Evolutionary conservation across 768 basidiomycete species (phyloP).

Genomic region (Boletellus sp.): DNA sequence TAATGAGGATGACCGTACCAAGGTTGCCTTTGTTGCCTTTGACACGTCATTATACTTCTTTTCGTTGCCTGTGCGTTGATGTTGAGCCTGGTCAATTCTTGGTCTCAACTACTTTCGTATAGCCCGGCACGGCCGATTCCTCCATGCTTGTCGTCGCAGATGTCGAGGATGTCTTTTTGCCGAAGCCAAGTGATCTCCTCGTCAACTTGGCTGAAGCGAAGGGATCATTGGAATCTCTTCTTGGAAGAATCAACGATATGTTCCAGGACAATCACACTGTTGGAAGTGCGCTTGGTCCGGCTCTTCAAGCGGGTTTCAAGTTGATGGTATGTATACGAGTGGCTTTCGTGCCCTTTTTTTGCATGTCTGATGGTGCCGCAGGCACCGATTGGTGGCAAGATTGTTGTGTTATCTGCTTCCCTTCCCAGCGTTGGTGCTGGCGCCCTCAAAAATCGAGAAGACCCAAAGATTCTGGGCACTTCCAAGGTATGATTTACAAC

Average conservation of each 20-base stretch:
- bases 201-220: slow-evolving; percentile 89
- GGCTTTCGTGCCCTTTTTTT: not conserved
- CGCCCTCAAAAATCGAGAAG: slow-evolving; percentile 92
- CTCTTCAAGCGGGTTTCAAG: slow-evolving; percentile 93
- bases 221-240: slow-evolving; percentile 72
- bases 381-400: slow-evolving; percentile 93
- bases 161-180: slow-evolving; percentile 95
- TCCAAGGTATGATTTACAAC: slow-evolving; percentile 57
- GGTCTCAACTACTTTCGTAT: not conserved
- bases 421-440: slow-evolving; percentile 88
- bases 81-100: not conserved
- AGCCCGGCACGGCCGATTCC: slow-evolving; percentile 74
- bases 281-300: slow-evolving; percentile 92
- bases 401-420: slow-evolving; percentile 80
- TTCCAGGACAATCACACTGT: slow-evolving; percentile 94
- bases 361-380: slow-evolving; percentile 29
- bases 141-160: slow-evolving; percentile 97
- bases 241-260: slow-evolving; percentile 89
- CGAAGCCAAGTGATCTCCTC: slow-evolving; percentile 93
- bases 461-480: slow-evolving; percentile 93
- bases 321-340: slow-evolving; percentile 61
- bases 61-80: slow-evolving; percentile 62
- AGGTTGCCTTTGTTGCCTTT: slow-evolving; percentile 88
- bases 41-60: slow-evolving; percentile 96
- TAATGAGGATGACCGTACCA: slow-evolving; percentile 90